These are phyloP conservation scores for Pseudogymnoascus sp. DNA, from an alignment of 2,329 filamentous ascomycete species.

Conservation along the genomic window DNA sequence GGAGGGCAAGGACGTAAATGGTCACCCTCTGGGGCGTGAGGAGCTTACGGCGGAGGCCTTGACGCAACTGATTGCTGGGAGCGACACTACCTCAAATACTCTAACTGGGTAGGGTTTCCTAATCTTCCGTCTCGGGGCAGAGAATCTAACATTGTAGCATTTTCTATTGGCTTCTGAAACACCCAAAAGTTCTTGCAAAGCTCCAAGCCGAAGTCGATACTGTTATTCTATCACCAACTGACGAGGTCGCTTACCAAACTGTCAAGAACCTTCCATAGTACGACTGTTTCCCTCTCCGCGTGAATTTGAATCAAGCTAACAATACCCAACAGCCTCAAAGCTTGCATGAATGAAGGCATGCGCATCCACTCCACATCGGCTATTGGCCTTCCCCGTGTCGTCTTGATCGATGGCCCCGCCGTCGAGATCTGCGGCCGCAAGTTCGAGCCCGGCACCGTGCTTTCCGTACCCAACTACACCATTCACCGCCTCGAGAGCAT, in stretches of 20 bases:
- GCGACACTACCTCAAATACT: constrained; percentile 68
- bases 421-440: constrained; percentile 55
- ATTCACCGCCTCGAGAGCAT: constrained; percentile 66
- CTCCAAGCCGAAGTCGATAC: constrained; percentile 65
- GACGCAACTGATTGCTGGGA: constrained; percentile 74
- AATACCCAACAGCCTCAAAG: not conserved
- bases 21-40: constrained; percentile 62
- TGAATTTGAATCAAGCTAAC: not conserved
- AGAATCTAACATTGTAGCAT: constrained; percentile 49
- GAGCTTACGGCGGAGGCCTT: constrained; percentile 80
- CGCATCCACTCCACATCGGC: constrained; percentile 77
- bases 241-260: constrained; percentile 61
- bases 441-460: constrained; percentile 64
- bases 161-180: constrained; percentile 62
- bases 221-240: constrained; percentile 48
- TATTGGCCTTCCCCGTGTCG: constrained; percentile 72
- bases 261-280: constrained; percentile 70
- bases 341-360: constrained; percentile 64
- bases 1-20: constrained; percentile 73
- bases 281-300: constrained; percentile 41
- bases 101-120: constrained; percentile 22
- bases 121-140: not conserved
- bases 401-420: constrained; percentile 46
- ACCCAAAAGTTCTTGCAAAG: constrained; percentile 60
- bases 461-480: constrained; percentile 71